Conservation (phyloP, 306 rosid genomes). For the Canavalia ensiformis region DNA sequence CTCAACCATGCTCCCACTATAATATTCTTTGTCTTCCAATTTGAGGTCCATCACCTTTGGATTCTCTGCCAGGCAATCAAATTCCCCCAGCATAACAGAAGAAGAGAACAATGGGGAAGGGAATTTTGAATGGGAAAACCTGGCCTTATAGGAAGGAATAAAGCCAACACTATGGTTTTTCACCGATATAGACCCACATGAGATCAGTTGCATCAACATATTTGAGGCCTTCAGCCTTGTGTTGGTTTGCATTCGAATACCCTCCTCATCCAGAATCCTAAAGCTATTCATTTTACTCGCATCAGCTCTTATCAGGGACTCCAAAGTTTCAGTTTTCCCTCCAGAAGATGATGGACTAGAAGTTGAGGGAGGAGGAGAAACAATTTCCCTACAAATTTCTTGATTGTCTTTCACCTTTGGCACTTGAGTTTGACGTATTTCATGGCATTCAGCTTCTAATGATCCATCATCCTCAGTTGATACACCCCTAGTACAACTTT, state of each 20-base stretch:
- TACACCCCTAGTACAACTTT: slow-evolving; percentile 88
- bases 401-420: slow-evolving; percentile 57
- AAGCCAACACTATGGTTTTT: slow-evolving; percentile 85
- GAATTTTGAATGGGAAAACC: slow-evolving; percentile 75
- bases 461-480: slow-evolving; percentile 81
- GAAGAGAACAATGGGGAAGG: slow-evolving; percentile 77
- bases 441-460: slow-evolving; percentile 62
- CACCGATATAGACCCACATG: slow-evolving; percentile 90
- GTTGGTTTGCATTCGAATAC: slow-evolving; percentile 64
- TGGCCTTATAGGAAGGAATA: slow-evolving; percentile 78
- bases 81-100: slow-evolving; percentile 75
- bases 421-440: slow-evolving; percentile 49
- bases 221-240: slow-evolving; percentile 76
- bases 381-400: slow-evolving; percentile 60
- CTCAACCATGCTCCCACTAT: slow-evolving; percentile 88
- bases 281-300: slow-evolving; percentile 81
- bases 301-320: slow-evolving; percentile 89
- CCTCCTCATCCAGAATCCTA: slow-evolving; percentile 78
- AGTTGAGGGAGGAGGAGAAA: slow-evolving; percentile 70
- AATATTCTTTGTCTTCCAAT: slow-evolving; percentile 84
- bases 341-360: slow-evolving; percentile 74
- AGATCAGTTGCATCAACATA: slow-evolving; percentile 87
- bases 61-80: slow-evolving; percentile 73
- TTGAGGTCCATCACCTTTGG: slow-evolving; percentile 71
- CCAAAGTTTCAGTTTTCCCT: slow-evolving; percentile 89